phyloP scores from a whole-genome alignment of 768 basidiomycete genomes.

The Scleroderma citrinum region DNA sequence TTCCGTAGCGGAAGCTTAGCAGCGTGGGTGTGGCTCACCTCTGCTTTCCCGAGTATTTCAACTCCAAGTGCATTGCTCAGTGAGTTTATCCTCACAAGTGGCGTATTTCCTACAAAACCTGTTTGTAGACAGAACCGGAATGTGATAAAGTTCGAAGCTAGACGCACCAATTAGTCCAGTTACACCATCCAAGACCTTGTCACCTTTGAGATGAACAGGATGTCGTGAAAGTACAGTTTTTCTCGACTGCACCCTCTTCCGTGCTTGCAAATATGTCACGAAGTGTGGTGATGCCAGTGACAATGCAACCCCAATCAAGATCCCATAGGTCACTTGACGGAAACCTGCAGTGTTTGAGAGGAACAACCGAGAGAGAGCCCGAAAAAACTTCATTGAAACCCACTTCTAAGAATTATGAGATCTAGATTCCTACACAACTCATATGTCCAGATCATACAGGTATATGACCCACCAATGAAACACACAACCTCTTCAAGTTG shows the following conservation, averaged over 20 bases:
- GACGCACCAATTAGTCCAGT: constrained; percentile 76
- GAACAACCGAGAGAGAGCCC: constrained; percentile 12
- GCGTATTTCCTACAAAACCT: constrained; percentile 73
- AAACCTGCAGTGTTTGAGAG: constrained; percentile 16
- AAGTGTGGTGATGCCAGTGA: constrained; percentile 68
- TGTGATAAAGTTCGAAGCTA: neutral
- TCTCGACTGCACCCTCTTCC: constrained; percentile 35
- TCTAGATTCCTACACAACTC: too few relatives aligned
- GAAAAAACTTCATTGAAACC: neutral
- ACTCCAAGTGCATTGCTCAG: constrained; percentile 87
- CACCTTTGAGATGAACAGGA: constrained; percentile 67
- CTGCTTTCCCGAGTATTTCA: constrained; percentile 93
- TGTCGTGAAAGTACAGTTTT: constrained; percentile 38
- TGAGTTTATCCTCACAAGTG: constrained; percentile 85
- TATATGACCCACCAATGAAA: too few relatives aligned
- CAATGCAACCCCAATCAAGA: constrained; percentile 71
- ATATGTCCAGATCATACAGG: too few relatives aligned
- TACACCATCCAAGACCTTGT: constrained; percentile 77
- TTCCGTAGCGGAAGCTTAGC: too few relatives aligned
- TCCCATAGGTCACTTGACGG: constrained; percentile 40
- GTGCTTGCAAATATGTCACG: constrained; percentile 45
- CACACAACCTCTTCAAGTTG: too few relatives aligned
- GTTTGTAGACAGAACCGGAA: neutral
- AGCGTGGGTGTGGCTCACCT: too few relatives aligned
- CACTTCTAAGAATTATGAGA: too few relatives aligned